Conservation (phyloP, 495 filamentous ascomycete genomes). For the Penicillium canariense region DNA sequence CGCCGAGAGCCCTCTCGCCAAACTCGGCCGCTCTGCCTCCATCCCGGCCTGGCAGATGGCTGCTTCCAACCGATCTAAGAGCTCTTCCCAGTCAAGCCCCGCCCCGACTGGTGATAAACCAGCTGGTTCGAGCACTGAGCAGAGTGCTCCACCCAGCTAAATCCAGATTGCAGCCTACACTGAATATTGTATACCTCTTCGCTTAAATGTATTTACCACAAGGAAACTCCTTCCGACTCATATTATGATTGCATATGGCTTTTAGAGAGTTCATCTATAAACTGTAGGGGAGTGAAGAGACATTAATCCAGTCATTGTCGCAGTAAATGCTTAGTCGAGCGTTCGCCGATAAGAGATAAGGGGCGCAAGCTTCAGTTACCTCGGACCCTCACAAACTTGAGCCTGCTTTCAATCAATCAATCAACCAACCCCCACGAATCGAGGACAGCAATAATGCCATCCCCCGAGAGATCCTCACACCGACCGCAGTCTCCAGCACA, state of each 20-base stretch:
- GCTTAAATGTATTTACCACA: constrained; percentile 27
- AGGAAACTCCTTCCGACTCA: constrained; percentile 11
- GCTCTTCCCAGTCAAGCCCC: constrained; percentile 31
- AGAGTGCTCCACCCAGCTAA: constrained; percentile 35
- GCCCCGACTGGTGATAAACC: constrained; percentile 20
- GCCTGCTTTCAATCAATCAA: not conserved
- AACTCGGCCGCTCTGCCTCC: constrained; percentile 57
- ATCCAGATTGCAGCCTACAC: not conserved
- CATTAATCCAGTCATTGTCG: no score
- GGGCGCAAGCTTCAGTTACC: not conserved
- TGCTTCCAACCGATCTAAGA: constrained; percentile 59
- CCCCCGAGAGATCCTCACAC: constrained; percentile 18
- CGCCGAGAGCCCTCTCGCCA: constrained; percentile 38
- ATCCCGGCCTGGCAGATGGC: constrained; percentile 93
- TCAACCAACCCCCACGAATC: not conserved
- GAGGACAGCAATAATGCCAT: constrained; percentile 20
- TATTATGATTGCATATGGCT: not conserved
- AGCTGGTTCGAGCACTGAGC: constrained; percentile 24
- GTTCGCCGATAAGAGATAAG: constrained; percentile 2
- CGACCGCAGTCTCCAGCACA: constrained; percentile 7
- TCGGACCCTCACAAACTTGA: constrained; percentile 1
- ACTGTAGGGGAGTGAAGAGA: no score
- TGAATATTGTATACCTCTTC: constrained; percentile 25
- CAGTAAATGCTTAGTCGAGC: no score
- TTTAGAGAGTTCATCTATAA: no score